phyloP scores from a whole-genome alignment of 495 filamentous ascomycete species.

The Melanomma pulvis-pyrius region DNA sequence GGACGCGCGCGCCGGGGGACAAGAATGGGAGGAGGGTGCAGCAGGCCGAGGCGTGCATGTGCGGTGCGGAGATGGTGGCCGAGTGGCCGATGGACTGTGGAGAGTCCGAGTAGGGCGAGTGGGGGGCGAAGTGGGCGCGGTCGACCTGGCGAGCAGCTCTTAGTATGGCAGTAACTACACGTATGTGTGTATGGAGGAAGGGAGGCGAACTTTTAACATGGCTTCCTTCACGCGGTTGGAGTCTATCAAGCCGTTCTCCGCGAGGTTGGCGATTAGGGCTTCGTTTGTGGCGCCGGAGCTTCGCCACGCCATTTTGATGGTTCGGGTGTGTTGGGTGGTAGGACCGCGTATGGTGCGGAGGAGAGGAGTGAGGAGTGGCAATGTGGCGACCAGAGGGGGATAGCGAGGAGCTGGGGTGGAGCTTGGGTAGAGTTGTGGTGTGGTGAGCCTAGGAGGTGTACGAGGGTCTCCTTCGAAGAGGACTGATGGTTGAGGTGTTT shows the following conservation, averaged over 20 bases:
- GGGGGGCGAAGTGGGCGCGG: conserved; percentile 76
- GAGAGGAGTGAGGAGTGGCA: conserved; percentile 24
- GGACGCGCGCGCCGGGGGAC: conserved; percentile 58
- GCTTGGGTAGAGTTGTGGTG: background rate
- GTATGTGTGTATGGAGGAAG: conserved; percentile 13
- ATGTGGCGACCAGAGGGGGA: conserved; percentile 1
- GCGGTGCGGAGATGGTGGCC: conserved; percentile 93
- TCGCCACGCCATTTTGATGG: conserved; percentile 80
- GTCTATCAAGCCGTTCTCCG: conserved; percentile 69
- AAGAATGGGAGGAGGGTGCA: conserved; percentile 57
- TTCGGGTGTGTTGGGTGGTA: background rate
- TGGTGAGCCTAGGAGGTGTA: background rate
- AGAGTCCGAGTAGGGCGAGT: conserved; percentile 78
- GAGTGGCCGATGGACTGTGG: conserved; percentile 84
- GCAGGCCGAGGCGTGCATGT: conserved; percentile 83
- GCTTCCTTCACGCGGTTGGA: conserved; percentile 70
- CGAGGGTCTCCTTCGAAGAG: background rate
- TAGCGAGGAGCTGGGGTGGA: background rate
- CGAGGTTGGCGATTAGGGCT: conserved; percentile 79
- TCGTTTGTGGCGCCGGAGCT: conserved; percentile 77
- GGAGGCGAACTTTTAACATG: conserved; percentile 65
- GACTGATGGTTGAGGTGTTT: background rate
- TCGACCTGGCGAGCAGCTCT: conserved; percentile 66
- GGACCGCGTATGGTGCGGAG: conserved; percentile 25
- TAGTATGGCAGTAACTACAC: background rate